Percentiles rank a stretch among this genome's conserved stretches.
These are phyloP conservation scores for Exobasidium cylindrosporum DNA, from an alignment of 1,284 basidiomycete genomes.

Conservation along the genomic window DNA sequence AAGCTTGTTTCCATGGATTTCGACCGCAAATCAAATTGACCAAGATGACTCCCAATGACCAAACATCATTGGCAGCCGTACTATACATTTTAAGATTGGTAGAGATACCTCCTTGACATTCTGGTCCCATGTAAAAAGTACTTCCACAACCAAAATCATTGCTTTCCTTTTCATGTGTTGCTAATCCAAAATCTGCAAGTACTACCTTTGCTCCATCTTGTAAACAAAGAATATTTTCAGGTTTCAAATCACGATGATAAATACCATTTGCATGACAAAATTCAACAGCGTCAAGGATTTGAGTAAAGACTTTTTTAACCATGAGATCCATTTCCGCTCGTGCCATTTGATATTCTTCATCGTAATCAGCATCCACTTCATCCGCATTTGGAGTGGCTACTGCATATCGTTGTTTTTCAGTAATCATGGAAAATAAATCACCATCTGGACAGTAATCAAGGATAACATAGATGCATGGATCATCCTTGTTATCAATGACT, in stretches of 20 bases:
- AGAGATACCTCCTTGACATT: conserved; percentile 80
- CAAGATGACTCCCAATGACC: conserved; percentile 88
- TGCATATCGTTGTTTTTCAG: conserved; percentile 68
- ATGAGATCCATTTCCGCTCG: conserved; percentile 42
- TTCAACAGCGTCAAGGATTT: conserved; percentile 85
- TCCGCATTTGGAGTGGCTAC: conserved; percentile 16
- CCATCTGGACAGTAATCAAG: conserved; percentile 75
- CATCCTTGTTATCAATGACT: conserved; percentile 68
- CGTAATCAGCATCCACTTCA: conserved; percentile 12
- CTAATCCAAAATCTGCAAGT: conserved; percentile 94
- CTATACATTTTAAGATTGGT: conserved; percentile 65
- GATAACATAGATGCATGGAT: conserved; percentile 64
- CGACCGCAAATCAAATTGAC: conserved; percentile 85
- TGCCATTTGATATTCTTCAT: conserved; percentile 19
- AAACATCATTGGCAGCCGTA: conserved; percentile 73
- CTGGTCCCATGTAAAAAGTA: conserved; percentile 94
- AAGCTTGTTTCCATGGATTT: conserved; percentile 82
- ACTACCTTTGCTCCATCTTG: conserved; percentile 71
- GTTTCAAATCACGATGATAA: conserved; percentile 95
- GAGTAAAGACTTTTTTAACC: conserved; percentile 50
- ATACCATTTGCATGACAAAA: conserved; percentile 71
- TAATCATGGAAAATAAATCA: conserved; percentile 80
- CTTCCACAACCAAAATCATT: conserved; percentile 93
- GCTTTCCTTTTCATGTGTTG: conserved; percentile 81
- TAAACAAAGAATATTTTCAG: conserved; percentile 92